Percentiles rank a stretch among this genome's conserved stretches.
phyloP scores from a whole-genome alignment of 495 filamentous ascomycete genomes.

The Aspergillus steynii region DNA sequence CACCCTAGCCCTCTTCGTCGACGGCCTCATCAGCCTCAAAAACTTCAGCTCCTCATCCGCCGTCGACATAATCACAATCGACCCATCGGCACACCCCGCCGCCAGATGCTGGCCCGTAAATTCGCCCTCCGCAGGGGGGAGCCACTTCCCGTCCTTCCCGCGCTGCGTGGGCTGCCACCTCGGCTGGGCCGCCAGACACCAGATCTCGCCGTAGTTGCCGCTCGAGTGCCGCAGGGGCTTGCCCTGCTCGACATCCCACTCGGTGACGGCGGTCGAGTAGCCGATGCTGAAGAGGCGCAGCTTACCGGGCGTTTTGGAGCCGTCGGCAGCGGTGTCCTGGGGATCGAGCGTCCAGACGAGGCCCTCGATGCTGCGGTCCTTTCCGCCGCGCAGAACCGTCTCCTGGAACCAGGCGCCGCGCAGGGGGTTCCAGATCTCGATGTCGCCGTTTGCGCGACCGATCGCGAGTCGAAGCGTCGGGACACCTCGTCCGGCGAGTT shows the following conservation, averaged over 20 bases:
- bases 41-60: conserved; percentile 77
- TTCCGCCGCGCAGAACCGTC: conserved; percentile 77
- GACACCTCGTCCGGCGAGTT: conserved; percentile 49
- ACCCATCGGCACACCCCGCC: conserved; percentile 89
- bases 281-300: conserved; percentile 95
- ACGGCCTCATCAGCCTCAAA: conserved; percentile 66
- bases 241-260: conserved; percentile 87
- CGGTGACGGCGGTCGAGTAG: conserved; percentile 85
- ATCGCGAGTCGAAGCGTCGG: conserved; percentile 75
- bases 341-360: conserved; percentile 91
- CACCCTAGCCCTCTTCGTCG: conserved; percentile 79
- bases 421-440: conserved; percentile 97
- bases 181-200: conserved; percentile 93
- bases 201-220: conserved; percentile 94
- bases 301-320: conserved; percentile 63
- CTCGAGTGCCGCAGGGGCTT: conserved; percentile 76
- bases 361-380: conserved; percentile 84
- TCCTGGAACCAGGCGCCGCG: conserved; percentile 89
- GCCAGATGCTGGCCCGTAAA: conserved; percentile 70
- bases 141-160: conserved; percentile 35
- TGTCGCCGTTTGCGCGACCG: conserved; percentile 91
- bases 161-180: conserved; percentile 43
- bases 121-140: conserved; percentile 42
- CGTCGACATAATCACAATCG: conserved; percentile 81
- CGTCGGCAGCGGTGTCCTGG: conserved; percentile 62